Base-by-base conservation (phyloP, 2,329 filamentous ascomycete genomes). In the Gaeumannomyces sp. region DNA sequence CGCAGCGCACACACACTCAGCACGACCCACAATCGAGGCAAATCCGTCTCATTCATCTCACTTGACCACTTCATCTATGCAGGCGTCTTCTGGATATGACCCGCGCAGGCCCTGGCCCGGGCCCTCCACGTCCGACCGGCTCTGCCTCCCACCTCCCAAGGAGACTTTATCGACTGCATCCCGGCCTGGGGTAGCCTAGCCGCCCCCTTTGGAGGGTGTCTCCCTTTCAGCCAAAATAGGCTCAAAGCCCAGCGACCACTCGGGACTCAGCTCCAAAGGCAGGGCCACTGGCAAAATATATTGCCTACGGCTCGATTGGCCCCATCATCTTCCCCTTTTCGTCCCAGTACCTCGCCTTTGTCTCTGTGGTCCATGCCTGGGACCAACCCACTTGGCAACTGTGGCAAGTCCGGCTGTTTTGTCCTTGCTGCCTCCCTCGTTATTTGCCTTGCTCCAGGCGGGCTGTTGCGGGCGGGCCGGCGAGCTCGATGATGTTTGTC, bases 201-300 rank as follows among this genome's bases (percentile, higher is more conserved):
- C 38, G 38, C 6, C 14, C 25, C n/a, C 22, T 10, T 25, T n/a
- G 19, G 22, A 53, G 22, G 19, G 22, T 19, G 38, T 53, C 45
- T 53, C 22, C 45, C 45, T 53, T 53, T 53, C 45, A 53, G 45
- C 45, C 45, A 53, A 53, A 53, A 53, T 53, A 53, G 45, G 45
- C 45, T 53, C 45, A 53, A 53, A 53, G 45, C 45, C 45, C 19
- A 53, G 22, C 45, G 45, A n/a, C 45, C 45, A 25, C 22, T 25
- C 45, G 45, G n/a, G 45, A 53, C 22, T 53, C 7, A 19, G 22
- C 8, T 53, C 22, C 45, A 10, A 53, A 53, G 45, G 19, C 45
- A 4, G 45, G 45, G 45, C 45, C 45, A 22, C 45, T 25, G 45
- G 45, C 2, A 22, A 14, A 25, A 53, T n/a, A 53, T 53, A 53